A percentile compares a stretch with the other conserved stretches of the same genome.
Conservation (phyloP, 352 stramenopile genomes). For the Globisporangium irregulare region DNA sequence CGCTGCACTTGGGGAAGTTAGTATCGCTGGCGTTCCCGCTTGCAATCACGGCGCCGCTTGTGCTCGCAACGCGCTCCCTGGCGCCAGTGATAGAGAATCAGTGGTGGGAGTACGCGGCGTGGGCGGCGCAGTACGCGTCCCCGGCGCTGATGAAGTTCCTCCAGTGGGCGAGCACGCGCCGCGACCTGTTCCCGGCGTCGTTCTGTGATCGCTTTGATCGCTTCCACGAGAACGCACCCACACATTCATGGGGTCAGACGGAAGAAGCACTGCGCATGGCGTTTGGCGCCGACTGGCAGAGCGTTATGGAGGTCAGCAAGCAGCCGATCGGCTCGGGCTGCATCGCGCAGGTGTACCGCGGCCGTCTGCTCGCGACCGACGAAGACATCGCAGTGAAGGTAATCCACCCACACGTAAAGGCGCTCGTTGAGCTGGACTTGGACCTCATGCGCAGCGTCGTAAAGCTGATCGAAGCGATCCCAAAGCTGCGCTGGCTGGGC, state of each 20-base stretch:
- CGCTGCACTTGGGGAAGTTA: conserved; percentile 61
- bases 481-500: conserved; percentile 64
- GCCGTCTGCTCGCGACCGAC: conserved; percentile 53
- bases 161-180: conserved; percentile 93
- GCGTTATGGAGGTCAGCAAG: conserved; percentile 48
- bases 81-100: conserved; percentile 31
- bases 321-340: conserved; percentile 89
- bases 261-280: conserved; percentile 71
- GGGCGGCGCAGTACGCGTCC: conserved; percentile 63
- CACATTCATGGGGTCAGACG: conserved; percentile 89
- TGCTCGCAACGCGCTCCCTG: conserved; percentile 28
- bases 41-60: conserved; percentile 39
- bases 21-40: conserved; percentile 50
- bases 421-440: conserved; percentile 88
- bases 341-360: conserved; percentile 94
- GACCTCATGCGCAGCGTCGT: conserved; percentile 67
- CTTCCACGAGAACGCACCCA: conserved; percentile 87
- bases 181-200: conserved; percentile 91
- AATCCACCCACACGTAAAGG: conserved; percentile 89
- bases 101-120: conserved; percentile 72
- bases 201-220: conserved; percentile 90
- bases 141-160: conserved; percentile 94
- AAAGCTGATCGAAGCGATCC: conserved; percentile 57
- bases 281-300: conserved; percentile 84
- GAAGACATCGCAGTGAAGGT: conserved; percentile 91